phyloP scores from a whole-genome alignment of 768 basidiomycete genomes.

The Lentinula edodes region DNA sequence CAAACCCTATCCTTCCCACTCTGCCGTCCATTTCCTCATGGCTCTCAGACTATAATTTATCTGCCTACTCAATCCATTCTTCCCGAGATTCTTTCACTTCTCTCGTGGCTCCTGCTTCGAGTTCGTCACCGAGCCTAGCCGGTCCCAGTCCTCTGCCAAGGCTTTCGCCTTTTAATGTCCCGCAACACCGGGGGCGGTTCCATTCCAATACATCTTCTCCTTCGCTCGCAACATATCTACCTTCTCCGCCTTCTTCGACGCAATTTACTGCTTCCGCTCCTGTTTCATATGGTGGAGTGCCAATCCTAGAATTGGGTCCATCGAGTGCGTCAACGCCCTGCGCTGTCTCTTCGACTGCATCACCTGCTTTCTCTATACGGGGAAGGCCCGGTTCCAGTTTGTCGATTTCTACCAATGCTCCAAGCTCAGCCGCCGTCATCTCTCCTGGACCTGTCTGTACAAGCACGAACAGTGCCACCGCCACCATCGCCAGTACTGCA shows the following conservation, averaged over 20 bases:
- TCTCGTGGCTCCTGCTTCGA: slow-evolving; percentile 24
- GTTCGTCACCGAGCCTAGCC: slow-evolving; percentile 12
- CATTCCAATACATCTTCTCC: slow-evolving; percentile 7
- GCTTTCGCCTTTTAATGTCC: slow-evolving; percentile 3
- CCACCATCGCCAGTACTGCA: neutral
- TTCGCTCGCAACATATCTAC: slow-evolving; percentile 29
- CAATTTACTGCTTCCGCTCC: slow-evolving; percentile 36
- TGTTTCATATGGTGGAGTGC: slow-evolving; percentile 24
- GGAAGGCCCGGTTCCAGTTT: neutral
- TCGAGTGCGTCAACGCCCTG: neutral
- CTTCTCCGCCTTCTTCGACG: slow-evolving; percentile 55
- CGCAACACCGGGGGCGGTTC: neutral
- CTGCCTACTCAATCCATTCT: slow-evolving; percentile 23
- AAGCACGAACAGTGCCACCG: slow-evolving; percentile 1
- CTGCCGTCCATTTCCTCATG: slow-evolving; percentile 69
- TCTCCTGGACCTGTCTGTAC: slow-evolving; percentile 7
- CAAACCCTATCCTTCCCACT: slow-evolving; percentile 14
- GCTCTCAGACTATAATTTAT: slow-evolving; percentile 39
- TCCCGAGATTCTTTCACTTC: neutral
- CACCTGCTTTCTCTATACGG: neutral
- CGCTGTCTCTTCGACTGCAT: slow-evolving; percentile 3
- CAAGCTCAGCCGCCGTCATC: neutral
- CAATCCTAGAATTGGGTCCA: slow-evolving; percentile 33
- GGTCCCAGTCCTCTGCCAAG: slow-evolving; percentile 3
- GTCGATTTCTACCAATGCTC: neutral